Evolutionary conservation across 2,329 filamentous ascomycete species (phyloP).

Genomic region (Chaetomium globosum): DNA sequence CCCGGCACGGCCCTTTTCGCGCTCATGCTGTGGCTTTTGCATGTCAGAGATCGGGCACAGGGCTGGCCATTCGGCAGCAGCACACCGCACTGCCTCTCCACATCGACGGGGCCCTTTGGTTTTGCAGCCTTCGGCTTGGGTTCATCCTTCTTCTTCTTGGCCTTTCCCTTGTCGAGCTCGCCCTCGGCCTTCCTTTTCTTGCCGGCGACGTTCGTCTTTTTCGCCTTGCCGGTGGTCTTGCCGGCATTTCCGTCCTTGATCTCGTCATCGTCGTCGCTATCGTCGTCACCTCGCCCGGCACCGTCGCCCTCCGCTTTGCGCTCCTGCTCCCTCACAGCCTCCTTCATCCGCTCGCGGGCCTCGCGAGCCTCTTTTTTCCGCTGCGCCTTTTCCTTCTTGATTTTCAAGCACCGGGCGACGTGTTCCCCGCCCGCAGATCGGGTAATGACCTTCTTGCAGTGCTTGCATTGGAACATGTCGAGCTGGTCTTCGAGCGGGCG

Average conservation of each 20-base stretch:
- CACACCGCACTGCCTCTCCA: slow-evolving; percentile 92
- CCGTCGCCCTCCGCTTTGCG: slow-evolving; percentile 55
- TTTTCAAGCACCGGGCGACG: slow-evolving; percentile 78
- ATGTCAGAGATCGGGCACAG: slow-evolving; percentile 85
- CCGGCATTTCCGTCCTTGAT: slow-evolving; percentile 47
- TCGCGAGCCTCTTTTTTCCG: slow-evolving; percentile 75
- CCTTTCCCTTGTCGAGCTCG: slow-evolving; percentile 80
- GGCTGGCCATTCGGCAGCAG: slow-evolving; percentile 80
- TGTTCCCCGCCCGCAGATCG: slow-evolving; percentile 75
- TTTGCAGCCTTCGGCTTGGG: slow-evolving; percentile 81
- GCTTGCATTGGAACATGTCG: slow-evolving; percentile 84
- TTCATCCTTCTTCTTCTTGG: slow-evolving; percentile 95
- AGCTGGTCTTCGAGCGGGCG: slow-evolving; percentile 78
- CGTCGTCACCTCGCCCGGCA: slow-evolving; percentile 52
- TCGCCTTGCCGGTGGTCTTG: slow-evolving; percentile 63
- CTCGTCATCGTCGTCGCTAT: slow-evolving; percentile 53
- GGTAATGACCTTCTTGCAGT: slow-evolving; percentile 87
- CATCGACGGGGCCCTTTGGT: slow-evolving; percentile 88
- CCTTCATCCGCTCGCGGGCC: slow-evolving; percentile 66
- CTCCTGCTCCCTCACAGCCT: slow-evolving; percentile 61
- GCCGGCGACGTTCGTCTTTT: slow-evolving; percentile 62
- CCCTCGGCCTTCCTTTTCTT: slow-evolving; percentile 79
- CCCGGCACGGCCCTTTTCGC: slow-evolving; percentile 87
- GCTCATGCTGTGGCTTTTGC: slow-evolving; percentile 95
- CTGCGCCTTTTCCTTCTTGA: slow-evolving; percentile 80